These are phyloP conservation scores for Lepiota brunneoincarnata DNA, from an alignment of 768 basidiomycete genomes.

Conservation along the genomic window DNA sequence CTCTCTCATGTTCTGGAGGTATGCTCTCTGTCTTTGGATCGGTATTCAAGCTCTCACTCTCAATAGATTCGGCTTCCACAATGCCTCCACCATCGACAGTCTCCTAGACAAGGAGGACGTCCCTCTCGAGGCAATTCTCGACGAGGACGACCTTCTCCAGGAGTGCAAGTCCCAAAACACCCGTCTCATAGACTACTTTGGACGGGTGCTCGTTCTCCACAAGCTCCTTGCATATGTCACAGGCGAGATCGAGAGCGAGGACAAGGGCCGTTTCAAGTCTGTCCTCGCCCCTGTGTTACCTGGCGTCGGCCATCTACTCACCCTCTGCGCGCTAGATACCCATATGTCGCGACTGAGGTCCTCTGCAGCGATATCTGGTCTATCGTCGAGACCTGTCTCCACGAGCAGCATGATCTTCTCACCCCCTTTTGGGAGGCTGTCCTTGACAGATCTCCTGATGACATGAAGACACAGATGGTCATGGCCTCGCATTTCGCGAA, in stretches of 20 bases:
- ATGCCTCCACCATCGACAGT: constrained; percentile 85
- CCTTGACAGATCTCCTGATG: constrained; percentile 74
- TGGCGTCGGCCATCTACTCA: not conserved
- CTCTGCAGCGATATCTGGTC: constrained; percentile 96
- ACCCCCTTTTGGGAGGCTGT: constrained; percentile 91
- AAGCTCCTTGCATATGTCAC: constrained; percentile 82
- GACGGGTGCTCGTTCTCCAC: constrained; percentile 76
- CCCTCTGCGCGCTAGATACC: constrained; percentile 60
- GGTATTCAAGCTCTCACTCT: not conserved
- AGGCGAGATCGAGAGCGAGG: constrained; percentile 81
- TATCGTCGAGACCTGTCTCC: constrained; percentile 86
- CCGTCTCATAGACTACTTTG: constrained; percentile 84
- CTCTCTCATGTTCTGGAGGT: constrained; percentile 16
- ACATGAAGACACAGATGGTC: constrained; percentile 83
- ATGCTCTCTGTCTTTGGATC: not conserved
- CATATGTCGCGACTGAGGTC: constrained; percentile 91
- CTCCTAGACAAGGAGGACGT: constrained; percentile 90
- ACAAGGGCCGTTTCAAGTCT: constrained; percentile 79
- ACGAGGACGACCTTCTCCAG: constrained; percentile 90
- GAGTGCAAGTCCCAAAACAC: constrained; percentile 96
- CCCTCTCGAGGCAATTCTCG: constrained; percentile 85
- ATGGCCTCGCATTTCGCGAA: constrained; percentile 95
- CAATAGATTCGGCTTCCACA: constrained; percentile 84
- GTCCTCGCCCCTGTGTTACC: constrained; percentile 23
- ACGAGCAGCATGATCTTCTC: constrained; percentile 67